These are phyloP conservation scores for Silene coronaria DNA, from an alignment of 179 eudicot species.

Conservation along the genomic window DNA sequence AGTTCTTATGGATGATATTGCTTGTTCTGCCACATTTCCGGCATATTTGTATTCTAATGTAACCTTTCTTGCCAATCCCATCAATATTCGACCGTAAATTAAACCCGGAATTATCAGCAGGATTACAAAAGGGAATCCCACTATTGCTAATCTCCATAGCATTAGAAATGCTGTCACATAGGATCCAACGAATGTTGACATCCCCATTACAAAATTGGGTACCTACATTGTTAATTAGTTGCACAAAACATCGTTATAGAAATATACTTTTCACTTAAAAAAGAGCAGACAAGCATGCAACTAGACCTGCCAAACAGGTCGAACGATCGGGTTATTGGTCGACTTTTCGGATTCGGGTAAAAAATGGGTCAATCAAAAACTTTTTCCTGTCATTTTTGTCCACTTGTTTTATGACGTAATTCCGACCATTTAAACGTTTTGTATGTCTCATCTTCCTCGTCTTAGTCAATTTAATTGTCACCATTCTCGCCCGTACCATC, in stretches of 20 bases:
- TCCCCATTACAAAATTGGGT: conserved; percentile 67
- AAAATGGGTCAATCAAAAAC: too few relatives aligned
- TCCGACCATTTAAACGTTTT: too few relatives aligned
- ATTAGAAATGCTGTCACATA: conserved; percentile 56
- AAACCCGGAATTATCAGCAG: conserved; percentile 75
- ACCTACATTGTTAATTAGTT: conserved; percentile 33
- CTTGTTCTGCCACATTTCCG: conserved; percentile 65
- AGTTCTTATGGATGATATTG: conserved; percentile 75
- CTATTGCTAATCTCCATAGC: conserved; percentile 71
- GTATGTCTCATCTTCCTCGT: too few relatives aligned
- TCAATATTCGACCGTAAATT: conserved; percentile 70
- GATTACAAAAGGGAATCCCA: conserved; percentile 58
- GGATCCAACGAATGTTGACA: conserved; percentile 50
- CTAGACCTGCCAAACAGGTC: too few relatives aligned
- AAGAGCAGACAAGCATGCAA: too few relatives aligned
- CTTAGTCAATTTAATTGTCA: too few relatives aligned
- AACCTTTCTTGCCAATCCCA: conserved; percentile 60
- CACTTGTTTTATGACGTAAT: too few relatives aligned
- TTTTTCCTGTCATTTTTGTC: too few relatives aligned
- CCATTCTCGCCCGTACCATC: too few relatives aligned
- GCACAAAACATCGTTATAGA: background rate
- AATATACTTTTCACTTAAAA: too few relatives aligned
- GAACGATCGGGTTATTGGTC: too few relatives aligned
- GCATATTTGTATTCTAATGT: conserved; percentile 63
- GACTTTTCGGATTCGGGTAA: too few relatives aligned